Conservation (phyloP, 2,329 filamentous ascomycete genomes). For the Dryadomyces sulphureus region DNA sequence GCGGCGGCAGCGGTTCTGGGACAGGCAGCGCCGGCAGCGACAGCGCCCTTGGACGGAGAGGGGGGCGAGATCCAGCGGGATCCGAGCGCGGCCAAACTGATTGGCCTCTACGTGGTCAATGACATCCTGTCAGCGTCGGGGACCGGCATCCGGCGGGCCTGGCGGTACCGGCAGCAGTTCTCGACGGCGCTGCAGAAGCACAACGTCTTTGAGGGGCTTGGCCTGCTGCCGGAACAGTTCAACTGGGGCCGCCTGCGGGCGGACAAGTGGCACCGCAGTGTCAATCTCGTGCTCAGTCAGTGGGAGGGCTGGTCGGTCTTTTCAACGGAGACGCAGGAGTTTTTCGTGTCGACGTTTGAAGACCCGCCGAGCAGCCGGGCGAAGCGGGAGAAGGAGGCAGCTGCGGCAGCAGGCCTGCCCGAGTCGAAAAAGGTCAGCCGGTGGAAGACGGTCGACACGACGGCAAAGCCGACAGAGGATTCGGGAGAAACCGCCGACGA, state of each 20-base stretch:
- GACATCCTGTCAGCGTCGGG: constrained; percentile 70
- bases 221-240: constrained; percentile 54
- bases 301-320: constrained; percentile 66
- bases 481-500: not conserved
- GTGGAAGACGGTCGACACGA: constrained; percentile 36
- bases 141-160: constrained; percentile 66
- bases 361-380: constrained; percentile 39
- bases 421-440: constrained; percentile 21
- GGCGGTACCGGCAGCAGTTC: constrained; percentile 60
- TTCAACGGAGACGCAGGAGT: constrained; percentile 55
- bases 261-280: constrained; percentile 72
- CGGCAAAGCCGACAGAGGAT: constrained; percentile 17
- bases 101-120: constrained; percentile 62
- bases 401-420: not conserved
- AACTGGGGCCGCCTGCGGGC: constrained; percentile 69
- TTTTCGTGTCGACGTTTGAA: constrained; percentile 56
- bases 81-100: constrained; percentile 56
- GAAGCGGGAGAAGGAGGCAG: constrained; percentile 19
- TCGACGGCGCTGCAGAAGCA: constrained; percentile 54
- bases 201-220: constrained; percentile 61
- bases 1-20: constrained; percentile 27
- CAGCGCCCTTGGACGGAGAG: not conserved
- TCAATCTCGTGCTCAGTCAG: constrained; percentile 51
- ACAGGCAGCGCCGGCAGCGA: constrained; percentile 12
- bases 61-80: constrained; percentile 28